phyloP scores from a whole-genome alignment of 176 grass and related monocot species.

The Oryza coarctata region DNA sequence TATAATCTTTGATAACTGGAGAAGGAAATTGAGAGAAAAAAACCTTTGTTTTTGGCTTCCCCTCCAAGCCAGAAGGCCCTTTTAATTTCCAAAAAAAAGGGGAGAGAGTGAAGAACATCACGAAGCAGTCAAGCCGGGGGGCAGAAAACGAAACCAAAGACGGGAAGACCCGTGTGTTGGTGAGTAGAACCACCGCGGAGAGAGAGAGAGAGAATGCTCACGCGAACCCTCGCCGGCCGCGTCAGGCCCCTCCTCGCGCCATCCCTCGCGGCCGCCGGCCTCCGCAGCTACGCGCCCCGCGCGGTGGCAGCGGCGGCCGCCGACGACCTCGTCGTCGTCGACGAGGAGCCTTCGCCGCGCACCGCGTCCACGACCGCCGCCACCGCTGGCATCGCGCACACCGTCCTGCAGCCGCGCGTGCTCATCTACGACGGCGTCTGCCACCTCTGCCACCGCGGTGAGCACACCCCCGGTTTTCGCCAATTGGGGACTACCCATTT shows the following conservation, averaged over 20 bases:
- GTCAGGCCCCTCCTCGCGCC: slow-evolving; percentile 11
- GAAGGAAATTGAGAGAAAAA: background rate
- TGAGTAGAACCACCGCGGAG: slow-evolving; percentile 11
- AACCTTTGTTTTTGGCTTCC: background rate
- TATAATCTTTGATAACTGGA: too few species aligned
- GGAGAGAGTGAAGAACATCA: background rate
- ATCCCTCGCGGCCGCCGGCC: background rate
- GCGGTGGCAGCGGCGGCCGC: background rate
- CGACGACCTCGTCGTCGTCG: slow-evolving; percentile 4
- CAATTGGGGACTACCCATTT: background rate
- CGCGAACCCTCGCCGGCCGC: slow-evolving; percentile 39
- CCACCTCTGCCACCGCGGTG: slow-evolving; percentile 91
- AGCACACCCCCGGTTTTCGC: background rate
- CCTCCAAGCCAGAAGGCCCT: slow-evolving; percentile 5
- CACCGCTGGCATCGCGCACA: slow-evolving; percentile 34
- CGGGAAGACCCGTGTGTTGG: background rate
- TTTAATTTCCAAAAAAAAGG: background rate
- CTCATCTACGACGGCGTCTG: slow-evolving; percentile 98
- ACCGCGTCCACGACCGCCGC: background rate
- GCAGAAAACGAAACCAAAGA: background rate
- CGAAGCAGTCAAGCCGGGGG: background rate
- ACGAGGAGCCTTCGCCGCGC: slow-evolving; percentile 40
- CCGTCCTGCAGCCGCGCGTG: slow-evolving; percentile 83
- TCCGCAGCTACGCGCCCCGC: slow-evolving; percentile 13
- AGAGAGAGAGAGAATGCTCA: slow-evolving; percentile 34